A percentile compares a stretch with the other conserved stretches of the same genome.
These are phyloP conservation scores for Boletus rex-veris DNA, from an alignment of 768 basidiomycete genomes.

Conservation along the genomic window DNA sequence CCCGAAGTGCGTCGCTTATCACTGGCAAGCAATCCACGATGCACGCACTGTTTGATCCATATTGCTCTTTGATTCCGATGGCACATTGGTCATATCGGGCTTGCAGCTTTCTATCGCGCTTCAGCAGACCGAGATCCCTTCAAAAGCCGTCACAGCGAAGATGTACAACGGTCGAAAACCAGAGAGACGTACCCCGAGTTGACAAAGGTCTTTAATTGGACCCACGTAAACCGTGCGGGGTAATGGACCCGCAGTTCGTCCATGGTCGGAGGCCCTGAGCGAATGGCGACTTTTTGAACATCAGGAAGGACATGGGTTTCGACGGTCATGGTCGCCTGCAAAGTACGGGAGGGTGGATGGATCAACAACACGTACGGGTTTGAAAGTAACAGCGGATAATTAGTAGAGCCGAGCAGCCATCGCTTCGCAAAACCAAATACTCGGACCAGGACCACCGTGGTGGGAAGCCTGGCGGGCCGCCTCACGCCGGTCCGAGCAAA, in stretches of 20 bases:
- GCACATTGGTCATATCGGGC: slow-evolving; percentile 61
- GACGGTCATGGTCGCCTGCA: slow-evolving; percentile 15
- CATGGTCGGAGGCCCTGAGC: slow-evolving; percentile 62
- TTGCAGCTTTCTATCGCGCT: slow-evolving; percentile 70
- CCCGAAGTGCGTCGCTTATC: background rate
- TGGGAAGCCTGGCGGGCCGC: too few species aligned
- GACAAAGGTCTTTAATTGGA: slow-evolving; percentile 70
- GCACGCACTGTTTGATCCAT: slow-evolving; percentile 64
- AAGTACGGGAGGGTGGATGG: too few species aligned
- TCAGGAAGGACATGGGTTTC: slow-evolving; percentile 3
- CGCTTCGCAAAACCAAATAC: too few species aligned
- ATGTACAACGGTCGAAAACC: background rate
- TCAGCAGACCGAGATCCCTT: slow-evolving; percentile 78
- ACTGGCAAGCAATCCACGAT: background rate
- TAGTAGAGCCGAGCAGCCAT: too few species aligned
- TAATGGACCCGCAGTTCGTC: slow-evolving; percentile 67
- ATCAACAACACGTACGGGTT: too few species aligned
- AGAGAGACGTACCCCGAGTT: slow-evolving; percentile 61
- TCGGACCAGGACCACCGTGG: too few species aligned
- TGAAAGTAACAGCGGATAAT: too few species aligned
- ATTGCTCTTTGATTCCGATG: slow-evolving; percentile 47
- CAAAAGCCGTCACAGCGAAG: background rate
- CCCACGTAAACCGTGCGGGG: slow-evolving; percentile 74
- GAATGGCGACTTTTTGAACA: slow-evolving; percentile 34
- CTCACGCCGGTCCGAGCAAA: too few species aligned